Evolutionary conservation across 2,329 filamentous ascomycete species (phyloP).

Genomic region (Hansfordia pulvinata): DNA sequence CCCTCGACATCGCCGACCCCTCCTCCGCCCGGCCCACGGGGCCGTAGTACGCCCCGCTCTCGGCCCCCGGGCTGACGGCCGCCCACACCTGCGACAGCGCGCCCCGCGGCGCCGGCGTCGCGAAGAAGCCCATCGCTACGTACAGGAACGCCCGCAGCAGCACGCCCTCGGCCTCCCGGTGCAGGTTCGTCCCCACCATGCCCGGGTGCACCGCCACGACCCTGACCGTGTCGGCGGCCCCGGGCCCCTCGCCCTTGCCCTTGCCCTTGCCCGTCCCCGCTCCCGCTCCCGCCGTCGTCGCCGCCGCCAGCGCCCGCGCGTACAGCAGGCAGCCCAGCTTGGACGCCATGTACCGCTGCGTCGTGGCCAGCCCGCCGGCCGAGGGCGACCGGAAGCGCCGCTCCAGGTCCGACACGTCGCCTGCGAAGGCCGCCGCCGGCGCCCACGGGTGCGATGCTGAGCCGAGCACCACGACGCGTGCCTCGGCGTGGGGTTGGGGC

Average conservation of each 20-base stretch:
- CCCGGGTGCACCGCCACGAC: conserved; percentile 6
- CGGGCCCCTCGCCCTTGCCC: too few species aligned
- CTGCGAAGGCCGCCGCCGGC: conserved; percentile 15
- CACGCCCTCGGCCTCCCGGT: conserved; percentile 4
- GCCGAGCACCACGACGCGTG: conserved; percentile 10
- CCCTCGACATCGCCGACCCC: too few species aligned
- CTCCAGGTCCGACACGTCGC: conserved; percentile 16
- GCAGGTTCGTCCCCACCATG: conserved; percentile 6
- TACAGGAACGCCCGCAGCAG: conserved; percentile 3
- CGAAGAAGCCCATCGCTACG: conserved; percentile 4
- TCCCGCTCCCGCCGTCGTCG: too few species aligned
- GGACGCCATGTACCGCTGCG: conserved; percentile 27
- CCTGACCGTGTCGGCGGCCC: too few species aligned
- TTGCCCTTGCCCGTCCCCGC: too few species aligned
- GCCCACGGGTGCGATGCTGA: conserved; percentile 12
- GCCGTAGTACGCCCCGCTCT: conserved; percentile 18
- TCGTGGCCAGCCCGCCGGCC: conserved; percentile 12
- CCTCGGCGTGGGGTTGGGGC: conserved; percentile 4
- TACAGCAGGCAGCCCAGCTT: conserved; percentile 34
- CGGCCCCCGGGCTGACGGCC: conserved; percentile 17
- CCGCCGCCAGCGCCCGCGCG: conserved; percentile 22
- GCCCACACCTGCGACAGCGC: conserved; percentile 29
- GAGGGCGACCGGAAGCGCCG: too few species aligned
- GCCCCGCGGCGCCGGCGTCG: too few species aligned
- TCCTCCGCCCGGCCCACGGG: conserved; percentile 15